Evolutionary conservation across 139 green algal species (phyloP).

Genomic region (Micractinium sp.): DNA sequence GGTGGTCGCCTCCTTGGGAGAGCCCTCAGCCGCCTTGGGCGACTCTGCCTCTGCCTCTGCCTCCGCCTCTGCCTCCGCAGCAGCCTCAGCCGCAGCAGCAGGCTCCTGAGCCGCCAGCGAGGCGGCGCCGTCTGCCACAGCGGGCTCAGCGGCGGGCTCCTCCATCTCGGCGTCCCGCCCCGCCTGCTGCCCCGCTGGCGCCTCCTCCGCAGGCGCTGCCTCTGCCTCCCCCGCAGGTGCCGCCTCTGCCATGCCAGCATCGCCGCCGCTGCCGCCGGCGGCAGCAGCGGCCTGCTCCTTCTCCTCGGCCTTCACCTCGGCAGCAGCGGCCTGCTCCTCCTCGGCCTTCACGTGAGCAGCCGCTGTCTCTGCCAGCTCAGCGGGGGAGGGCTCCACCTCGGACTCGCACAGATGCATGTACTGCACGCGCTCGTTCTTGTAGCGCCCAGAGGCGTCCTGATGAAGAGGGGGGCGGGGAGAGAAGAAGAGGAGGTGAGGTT

Average conservation of each 20-base stretch:
- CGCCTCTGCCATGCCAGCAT: constrained; percentile 4
- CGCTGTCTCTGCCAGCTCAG: neutral
- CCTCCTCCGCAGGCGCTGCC: neutral
- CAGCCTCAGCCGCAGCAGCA: neutral
- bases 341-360: neutral
- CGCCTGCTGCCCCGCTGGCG: too few species aligned
- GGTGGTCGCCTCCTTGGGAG: neutral
- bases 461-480: neutral
- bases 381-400: neutral
- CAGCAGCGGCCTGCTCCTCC: neutral
- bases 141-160: neutral
- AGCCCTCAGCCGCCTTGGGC: neutral
- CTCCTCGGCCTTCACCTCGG: neutral
- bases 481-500: neutral
- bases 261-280: neutral
- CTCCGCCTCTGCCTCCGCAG: neutral
- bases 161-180: neutral
- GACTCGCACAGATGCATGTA: constrained; percentile 32
- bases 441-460: constrained; percentile 18
- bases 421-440: constrained; percentile 26
- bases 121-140: neutral
- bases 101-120: neutral
- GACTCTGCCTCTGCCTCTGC: neutral
- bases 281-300: neutral
- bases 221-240: neutral